Evolutionary conservation across 805 yeast species (phyloP).

Genomic region (Candida takata): DNA sequence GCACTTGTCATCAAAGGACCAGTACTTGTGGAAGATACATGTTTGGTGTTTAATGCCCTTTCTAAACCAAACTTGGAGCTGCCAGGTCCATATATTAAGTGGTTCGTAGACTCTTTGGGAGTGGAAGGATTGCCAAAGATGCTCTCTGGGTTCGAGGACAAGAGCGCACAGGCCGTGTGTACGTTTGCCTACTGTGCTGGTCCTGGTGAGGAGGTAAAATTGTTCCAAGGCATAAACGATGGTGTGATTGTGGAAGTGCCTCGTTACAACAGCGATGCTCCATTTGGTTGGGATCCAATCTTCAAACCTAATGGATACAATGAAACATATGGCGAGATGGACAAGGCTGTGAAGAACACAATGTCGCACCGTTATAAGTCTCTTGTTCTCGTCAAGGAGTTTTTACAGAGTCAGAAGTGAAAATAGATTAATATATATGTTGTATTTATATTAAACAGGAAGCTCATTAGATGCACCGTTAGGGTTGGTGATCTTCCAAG

Average conservation of each 20-base stretch:
- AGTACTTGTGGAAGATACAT: constrained; percentile 92
- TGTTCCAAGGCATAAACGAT: constrained; percentile 78
- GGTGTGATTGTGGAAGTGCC: constrained; percentile 65
- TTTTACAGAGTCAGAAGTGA: constrained; percentile 10
- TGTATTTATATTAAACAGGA: constrained; percentile 9
- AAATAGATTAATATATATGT: background rate
- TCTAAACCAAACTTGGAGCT: constrained; percentile 46
- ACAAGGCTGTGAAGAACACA: constrained; percentile 61
- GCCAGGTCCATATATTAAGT: constrained; percentile 94
- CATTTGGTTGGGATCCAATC: constrained; percentile 93
- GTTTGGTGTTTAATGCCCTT: constrained; percentile 74
- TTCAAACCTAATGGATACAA: constrained; percentile 76
- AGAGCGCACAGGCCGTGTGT: constrained; percentile 80
- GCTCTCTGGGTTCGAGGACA: constrained; percentile 76
- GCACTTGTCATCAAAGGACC: constrained; percentile 62
- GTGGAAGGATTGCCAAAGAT: constrained; percentile 69
- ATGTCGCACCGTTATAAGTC: constrained; percentile 90
- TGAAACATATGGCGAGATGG: constrained; percentile 87
- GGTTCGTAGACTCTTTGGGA: constrained; percentile 81
- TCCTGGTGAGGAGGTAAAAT: constrained; percentile 60
- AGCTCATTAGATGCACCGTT: constrained; percentile 51
- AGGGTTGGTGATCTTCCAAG: constrained; percentile 66
- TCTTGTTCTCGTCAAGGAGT: constrained; percentile 55
- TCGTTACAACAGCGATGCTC: constrained; percentile 57
- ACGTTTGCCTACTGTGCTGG: constrained; percentile 90